These are phyloP conservation scores for Ensete glaucum DNA, from an alignment of 176 grass and related monocot genomes.

Conservation along the genomic window DNA sequence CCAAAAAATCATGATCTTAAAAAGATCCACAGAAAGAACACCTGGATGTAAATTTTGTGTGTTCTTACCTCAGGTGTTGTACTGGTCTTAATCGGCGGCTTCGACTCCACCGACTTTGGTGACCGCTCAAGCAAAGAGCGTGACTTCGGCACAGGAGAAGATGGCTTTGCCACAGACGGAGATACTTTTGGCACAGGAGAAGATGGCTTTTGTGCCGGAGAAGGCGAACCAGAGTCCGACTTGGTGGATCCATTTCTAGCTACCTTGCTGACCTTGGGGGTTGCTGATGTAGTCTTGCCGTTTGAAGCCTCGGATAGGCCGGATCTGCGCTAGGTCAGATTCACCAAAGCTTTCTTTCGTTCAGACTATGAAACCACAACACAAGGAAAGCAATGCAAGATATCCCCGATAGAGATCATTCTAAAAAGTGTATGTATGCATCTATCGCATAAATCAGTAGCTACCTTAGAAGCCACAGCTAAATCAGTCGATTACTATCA, in stretches of 20 bases:
- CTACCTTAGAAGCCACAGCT: neutral
- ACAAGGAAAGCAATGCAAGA: neutral
- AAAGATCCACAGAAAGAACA: neutral
- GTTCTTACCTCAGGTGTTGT: slow-evolving; percentile 4
- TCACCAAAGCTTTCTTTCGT: neutral
- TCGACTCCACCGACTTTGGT: neutral
- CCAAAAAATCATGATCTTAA: neutral
- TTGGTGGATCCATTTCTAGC: neutral
- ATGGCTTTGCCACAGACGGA: neutral
- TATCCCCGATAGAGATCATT: neutral
- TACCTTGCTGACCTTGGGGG: slow-evolving; percentile 3
- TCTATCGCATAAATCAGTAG: neutral
- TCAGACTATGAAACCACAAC: neutral
- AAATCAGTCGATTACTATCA: neutral
- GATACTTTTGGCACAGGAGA: neutral
- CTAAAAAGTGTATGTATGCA: neutral
- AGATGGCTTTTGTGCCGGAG: neutral
- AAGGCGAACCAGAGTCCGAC: neutral
- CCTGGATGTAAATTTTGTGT: neutral
- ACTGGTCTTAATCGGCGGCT: neutral
- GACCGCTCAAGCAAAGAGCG: neutral
- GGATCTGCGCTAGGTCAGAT: neutral
- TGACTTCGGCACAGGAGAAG: neutral
- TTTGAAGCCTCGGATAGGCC: neutral
- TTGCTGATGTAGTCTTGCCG: neutral